These are phyloP conservation scores for Priceomyces castillae DNA, from an alignment of 805 yeast species.

Conservation along the genomic window DNA sequence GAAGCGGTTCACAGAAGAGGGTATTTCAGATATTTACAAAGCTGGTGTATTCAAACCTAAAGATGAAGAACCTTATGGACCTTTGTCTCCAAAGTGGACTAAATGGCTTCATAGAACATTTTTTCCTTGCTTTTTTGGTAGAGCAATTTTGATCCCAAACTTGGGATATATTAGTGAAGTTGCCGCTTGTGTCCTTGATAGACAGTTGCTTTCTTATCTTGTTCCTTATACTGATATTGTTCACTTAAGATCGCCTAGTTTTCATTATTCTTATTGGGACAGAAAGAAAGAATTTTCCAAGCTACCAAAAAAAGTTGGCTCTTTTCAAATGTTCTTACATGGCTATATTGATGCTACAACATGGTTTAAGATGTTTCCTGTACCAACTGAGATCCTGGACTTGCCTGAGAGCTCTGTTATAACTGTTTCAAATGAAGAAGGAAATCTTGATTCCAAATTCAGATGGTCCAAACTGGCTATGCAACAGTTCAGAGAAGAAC, in stretches of 20 bases:
- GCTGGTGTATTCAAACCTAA: conserved; percentile 73
- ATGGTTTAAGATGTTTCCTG: conserved; percentile 54
- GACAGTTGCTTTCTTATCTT: conserved; percentile 53
- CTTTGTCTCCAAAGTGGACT: conserved; percentile 74
- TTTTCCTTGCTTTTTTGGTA: conserved; percentile 75
- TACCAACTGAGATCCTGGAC: conserved; percentile 37
- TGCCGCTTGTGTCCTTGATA: conserved; percentile 66
- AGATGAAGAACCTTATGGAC: conserved; percentile 80
- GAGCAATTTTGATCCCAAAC: conserved; percentile 70
- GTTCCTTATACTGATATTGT: conserved; percentile 68
- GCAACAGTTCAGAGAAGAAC: conserved; percentile 53
- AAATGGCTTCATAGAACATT: conserved; percentile 75
- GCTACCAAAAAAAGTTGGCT: conserved; percentile 54
- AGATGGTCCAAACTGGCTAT: conserved; percentile 53
- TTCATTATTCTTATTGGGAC: conserved; percentile 55
- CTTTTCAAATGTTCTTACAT: conserved; percentile 60
- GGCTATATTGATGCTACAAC: conserved; percentile 61
- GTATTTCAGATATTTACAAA: conserved; percentile 17
- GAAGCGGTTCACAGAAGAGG: conserved; percentile 10
- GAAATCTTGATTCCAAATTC: conserved; percentile 26
- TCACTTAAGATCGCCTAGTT: conserved; percentile 44
- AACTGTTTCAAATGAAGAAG: conserved; percentile 11
- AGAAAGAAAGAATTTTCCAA: conserved; percentile 22
- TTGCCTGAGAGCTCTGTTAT: conserved; percentile 22
- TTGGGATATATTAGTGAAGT: conserved; percentile 70